phyloP scores from a whole-genome alignment of 768 basidiomycete genomes.

The Suillus lakei region DNA sequence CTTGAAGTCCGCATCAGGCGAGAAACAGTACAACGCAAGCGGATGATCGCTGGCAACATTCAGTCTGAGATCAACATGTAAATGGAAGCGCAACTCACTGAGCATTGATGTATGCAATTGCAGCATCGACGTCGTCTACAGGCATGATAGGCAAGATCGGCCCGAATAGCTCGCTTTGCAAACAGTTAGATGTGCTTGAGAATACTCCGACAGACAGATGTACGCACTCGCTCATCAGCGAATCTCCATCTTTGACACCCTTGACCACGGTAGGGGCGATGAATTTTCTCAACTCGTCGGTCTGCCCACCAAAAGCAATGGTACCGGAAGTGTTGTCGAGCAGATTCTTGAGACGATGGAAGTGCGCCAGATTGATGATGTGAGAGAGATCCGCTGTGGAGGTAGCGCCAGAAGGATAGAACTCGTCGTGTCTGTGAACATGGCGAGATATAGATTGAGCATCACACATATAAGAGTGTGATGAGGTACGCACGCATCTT shows the following conservation, averaged over 20 bases:
- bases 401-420: constrained; percentile 49
- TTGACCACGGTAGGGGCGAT: constrained; percentile 77
- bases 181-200: neutral
- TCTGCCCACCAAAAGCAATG: constrained; percentile 66
- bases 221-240: constrained; percentile 76
- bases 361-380: constrained; percentile 58
- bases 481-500: constrained; percentile 43
- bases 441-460: neutral
- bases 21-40: constrained; percentile 79
- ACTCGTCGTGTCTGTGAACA: constrained; percentile 26
- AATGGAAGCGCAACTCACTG: constrained; percentile 16
- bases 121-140: constrained; percentile 72
- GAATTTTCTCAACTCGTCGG: constrained; percentile 58
- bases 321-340: constrained; percentile 71
- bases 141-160: constrained; percentile 79
- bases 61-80: neutral
- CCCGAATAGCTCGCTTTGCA: constrained; percentile 78
- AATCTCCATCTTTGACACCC: constrained; percentile 64
- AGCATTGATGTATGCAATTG: constrained; percentile 73
- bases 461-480: neutral
- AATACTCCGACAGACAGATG: constrained; percentile 1
- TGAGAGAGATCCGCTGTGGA: constrained; percentile 51
- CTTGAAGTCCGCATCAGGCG: constrained; percentile 61
- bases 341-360: constrained; percentile 61
- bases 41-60: constrained; percentile 63